phyloP scores from a whole-genome alignment of 139 green algal genomes.

The Chlamydomonas incerta region DNA sequence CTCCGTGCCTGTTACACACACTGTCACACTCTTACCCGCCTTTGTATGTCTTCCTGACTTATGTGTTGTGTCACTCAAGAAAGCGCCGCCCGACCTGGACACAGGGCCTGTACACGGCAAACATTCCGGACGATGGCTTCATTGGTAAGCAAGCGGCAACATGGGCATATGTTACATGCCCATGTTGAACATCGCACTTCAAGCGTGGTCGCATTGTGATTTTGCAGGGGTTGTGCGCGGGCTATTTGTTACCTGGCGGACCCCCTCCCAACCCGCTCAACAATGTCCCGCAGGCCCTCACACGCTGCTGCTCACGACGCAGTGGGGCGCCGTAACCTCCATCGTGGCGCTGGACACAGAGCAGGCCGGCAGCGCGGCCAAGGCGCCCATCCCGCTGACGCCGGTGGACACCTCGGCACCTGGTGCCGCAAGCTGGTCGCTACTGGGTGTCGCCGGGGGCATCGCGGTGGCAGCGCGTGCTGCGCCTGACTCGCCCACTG shows the following conservation, averaged over 20 bases:
- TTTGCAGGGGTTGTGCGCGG: too few species aligned
- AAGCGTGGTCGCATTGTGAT: too few species aligned
- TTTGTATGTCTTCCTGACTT: too few species aligned
- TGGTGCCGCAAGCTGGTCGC: conserved; percentile 23
- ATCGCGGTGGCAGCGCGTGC: conserved; percentile 49
- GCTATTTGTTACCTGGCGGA: too few species aligned
- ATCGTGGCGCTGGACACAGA: conserved; percentile 73
- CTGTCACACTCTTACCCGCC: too few species aligned
- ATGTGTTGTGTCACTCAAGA: too few species aligned
- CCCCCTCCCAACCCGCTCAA: too few species aligned
- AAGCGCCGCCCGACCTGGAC: too few species aligned
- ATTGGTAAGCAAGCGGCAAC: too few species aligned
- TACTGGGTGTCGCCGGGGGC: conserved; percentile 31
- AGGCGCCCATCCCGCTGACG: conserved; percentile 11
- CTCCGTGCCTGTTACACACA: too few species aligned
- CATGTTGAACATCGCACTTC: too few species aligned
- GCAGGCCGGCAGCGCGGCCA: conserved; percentile 28
- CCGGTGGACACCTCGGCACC: conserved; percentile 25
- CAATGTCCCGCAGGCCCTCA: conserved; percentile 33
- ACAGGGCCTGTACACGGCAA: conserved; percentile 59
- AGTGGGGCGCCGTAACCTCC: conserved; percentile 75
- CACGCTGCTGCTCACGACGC: conserved; percentile 75
- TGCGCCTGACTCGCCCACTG: conserved; percentile 42
- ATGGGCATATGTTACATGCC: too few species aligned
- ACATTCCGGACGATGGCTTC: conserved; percentile 53